Evolutionary conservation across 148 eudicot species (phyloP).

Genomic region (Camellia japonica): DNA sequence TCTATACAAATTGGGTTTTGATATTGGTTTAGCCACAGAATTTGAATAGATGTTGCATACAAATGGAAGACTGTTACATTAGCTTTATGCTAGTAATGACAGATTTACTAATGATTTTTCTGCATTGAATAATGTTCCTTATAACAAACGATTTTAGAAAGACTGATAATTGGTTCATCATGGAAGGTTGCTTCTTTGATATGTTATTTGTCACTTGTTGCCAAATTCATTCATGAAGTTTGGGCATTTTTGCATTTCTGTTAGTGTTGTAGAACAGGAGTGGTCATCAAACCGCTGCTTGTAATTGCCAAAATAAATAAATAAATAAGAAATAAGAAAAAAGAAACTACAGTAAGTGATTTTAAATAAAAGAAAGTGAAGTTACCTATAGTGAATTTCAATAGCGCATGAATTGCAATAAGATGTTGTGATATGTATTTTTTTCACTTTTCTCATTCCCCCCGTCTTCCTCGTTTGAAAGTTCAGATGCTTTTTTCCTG

Average conservation of each 20-base stretch:
- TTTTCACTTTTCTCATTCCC: not conserved
- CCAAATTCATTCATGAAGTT: not conserved
- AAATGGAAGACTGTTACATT: no score
- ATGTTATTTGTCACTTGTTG: not conserved
- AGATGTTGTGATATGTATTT: not conserved
- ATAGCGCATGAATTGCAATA: not conserved
- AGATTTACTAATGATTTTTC: no score
- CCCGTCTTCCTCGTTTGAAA: not conserved
- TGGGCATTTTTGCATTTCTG: not conserved
- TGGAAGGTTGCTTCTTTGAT: not conserved
- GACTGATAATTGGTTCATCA: not conserved
- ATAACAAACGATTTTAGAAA: not conserved
- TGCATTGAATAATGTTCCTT: not conserved
- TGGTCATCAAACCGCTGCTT: not conserved
- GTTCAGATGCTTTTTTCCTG: not conserved
- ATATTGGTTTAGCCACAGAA: no score
- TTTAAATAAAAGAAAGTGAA: not conserved
- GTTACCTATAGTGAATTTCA: not conserved
- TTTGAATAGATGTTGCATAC: no score
- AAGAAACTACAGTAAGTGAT: not conserved
- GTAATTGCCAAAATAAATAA: not conserved
- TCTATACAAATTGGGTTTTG: no score
- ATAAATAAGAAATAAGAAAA: not conserved
- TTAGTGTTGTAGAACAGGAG: not conserved
- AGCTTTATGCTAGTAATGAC: no score